Base-by-base conservation (phyloP, 768 basidiomycete genomes). In the Pholiota molesta region DNA sequence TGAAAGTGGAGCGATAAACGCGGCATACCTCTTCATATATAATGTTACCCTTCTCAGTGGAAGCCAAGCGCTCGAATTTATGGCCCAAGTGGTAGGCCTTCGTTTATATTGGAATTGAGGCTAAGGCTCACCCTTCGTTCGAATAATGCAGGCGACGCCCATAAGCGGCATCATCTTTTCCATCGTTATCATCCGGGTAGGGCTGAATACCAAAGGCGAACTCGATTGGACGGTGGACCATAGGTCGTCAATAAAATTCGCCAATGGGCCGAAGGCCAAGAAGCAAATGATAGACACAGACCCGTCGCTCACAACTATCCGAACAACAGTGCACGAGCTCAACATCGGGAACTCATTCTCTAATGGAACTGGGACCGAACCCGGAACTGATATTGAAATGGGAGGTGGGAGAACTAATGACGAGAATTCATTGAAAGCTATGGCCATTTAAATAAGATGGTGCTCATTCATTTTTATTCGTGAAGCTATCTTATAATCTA, bases 21-120 rank as follows among this genome's bases (percentile, higher is more conserved):
- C 62, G 13, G 62, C 58, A 26, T 63, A 63, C 19, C 59, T 63
- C 40, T 59, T 63, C 52, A 55, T 63, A 28, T 63, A 63, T 45
- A 63, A 59, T 16, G 58, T 63, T 17, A 63, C 58, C 9, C 62
- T 63, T 7, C 62, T 55, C 8, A 63, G 44, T 39, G 62, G 62
- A n/a, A 55, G 52, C n/a, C 52, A 60, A 19, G 42, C 57, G 29
- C 57, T 63, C 19, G 62, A 63, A 39, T 59, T 63, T 37, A 63
- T 63, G 62, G 62, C 62, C 39, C 58, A 55, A 35, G 58, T 63
- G 33, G 62, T 63, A 47, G 17, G 62, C 40, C 37, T 37, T 35
- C 17, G 2, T 26, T 56, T 52, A 23, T 5, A 23, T 13, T 3
- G 13, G 5, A 23, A 2, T n/a, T 28, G 13, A 35, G 2, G 35